Evolutionary conservation across 2,329 filamentous ascomycete genomes (phyloP).

Genomic region (Fulvia fulva): DNA sequence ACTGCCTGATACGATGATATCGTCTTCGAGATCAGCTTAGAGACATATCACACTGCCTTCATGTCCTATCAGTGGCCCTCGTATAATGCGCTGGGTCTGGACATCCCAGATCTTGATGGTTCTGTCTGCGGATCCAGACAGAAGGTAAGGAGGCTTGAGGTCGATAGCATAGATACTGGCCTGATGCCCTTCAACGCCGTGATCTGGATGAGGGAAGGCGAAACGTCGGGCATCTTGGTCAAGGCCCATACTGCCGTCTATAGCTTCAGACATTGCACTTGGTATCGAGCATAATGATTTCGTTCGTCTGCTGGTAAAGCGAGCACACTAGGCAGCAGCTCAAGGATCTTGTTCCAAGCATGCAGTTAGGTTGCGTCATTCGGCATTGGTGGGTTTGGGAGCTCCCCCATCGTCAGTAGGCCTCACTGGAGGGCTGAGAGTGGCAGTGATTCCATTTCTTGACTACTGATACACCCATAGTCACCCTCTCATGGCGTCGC

Average conservation of each 20-base stretch:
- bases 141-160: neutral
- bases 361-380: neutral
- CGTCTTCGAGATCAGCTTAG: slow-evolving; percentile 8
- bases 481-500: neutral
- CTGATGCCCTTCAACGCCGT: neutral
- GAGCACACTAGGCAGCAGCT: neutral
- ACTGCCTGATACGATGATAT: slow-evolving; percentile 24
- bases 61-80: slow-evolving; percentile 4
- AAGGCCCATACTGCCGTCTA: neutral
- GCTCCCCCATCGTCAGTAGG: neutral
- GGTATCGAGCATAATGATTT: no score
- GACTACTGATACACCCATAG: no score
- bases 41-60: slow-evolving; percentile 9
- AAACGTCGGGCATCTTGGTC: neutral
- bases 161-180: neutral
- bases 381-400: neutral
- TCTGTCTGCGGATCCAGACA: slow-evolving; percentile 11
- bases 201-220: neutral
- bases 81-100: slow-evolving; percentile 3
- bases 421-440: neutral
- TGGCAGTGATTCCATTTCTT: neutral
- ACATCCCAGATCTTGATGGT: slow-evolving; percentile 17
- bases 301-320: neutral
- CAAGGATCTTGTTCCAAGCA: neutral
- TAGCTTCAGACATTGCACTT: neutral